Conservation (phyloP, 345 rosid genomes). For the Populus ilicifolia region DNA sequence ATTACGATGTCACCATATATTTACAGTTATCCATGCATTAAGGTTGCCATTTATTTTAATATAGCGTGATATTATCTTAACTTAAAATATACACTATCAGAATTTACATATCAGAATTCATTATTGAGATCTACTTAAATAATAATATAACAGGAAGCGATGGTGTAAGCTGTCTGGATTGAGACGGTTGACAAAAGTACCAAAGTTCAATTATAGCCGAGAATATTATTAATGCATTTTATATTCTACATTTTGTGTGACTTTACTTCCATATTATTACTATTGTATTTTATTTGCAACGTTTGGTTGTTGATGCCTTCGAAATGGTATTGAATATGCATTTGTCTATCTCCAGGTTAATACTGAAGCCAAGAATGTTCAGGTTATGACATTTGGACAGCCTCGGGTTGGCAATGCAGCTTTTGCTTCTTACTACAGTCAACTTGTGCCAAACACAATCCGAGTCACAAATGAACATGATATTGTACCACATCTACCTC, state of each 20-base stretch:
- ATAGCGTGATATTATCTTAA: too few species aligned
- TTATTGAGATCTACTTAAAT: neutral
- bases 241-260: too few species aligned
- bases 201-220: too few species aligned
- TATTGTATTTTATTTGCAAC: neutral
- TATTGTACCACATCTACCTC: constrained; percentile 93
- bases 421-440: constrained; percentile 66
- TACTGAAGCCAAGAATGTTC: constrained; percentile 52
- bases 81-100: neutral
- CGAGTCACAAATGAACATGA: constrained; percentile 77
- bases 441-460: constrained; percentile 65
- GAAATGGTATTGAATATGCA: neutral
- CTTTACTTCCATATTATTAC: neutral
- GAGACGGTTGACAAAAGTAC: neutral
- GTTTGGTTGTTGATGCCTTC: neutral
- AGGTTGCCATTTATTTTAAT: neutral
- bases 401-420: constrained; percentile 93
- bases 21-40: neutral
- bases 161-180: neutral
- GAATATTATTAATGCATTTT: too few species aligned
- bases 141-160: neutral
- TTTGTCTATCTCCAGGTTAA: constrained; percentile 54
- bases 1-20: neutral
- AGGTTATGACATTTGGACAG: constrained; percentile 88
- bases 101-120: neutral